These are phyloP conservation scores for Trifolium fragiferum DNA, from an alignment of 306 rosid species.

Conservation along the genomic window DNA sequence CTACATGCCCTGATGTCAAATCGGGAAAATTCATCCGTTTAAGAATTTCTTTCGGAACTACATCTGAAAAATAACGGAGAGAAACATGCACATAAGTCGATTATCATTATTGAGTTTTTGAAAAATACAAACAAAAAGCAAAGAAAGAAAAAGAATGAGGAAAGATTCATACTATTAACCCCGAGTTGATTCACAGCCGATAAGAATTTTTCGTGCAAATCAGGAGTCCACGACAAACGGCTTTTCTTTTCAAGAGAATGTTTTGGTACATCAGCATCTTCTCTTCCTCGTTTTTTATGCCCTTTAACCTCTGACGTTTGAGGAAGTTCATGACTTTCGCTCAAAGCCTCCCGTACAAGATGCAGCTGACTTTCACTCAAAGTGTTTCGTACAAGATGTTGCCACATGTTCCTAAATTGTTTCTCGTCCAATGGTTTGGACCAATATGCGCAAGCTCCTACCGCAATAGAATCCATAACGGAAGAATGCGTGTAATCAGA, in stretches of 20 bases:
- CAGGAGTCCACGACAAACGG: constrained; percentile 68
- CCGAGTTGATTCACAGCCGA: constrained; percentile 69
- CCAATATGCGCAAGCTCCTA: constrained; percentile 64
- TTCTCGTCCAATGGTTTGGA: constrained; percentile 63
- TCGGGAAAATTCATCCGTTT: constrained; percentile 64
- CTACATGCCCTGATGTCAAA: constrained; percentile 66
- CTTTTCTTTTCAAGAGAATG: constrained; percentile 57
- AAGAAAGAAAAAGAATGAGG: not conserved
- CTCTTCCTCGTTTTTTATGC: constrained; percentile 42
- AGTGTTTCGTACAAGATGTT: constrained; percentile 35
- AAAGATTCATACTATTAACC: constrained; percentile 59
- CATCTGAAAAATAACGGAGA: constrained; percentile 44
- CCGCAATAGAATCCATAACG: constrained; percentile 48
- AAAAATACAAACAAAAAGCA: not conserved
- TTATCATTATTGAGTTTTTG: not conserved
- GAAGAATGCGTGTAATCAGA: constrained; percentile 47
- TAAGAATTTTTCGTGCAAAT: constrained; percentile 61
- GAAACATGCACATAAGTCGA: not conserved
- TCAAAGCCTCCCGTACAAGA: no score
- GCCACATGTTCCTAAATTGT: constrained; percentile 50
- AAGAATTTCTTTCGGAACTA: constrained; percentile 73
- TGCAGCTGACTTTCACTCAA: constrained; percentile 48
- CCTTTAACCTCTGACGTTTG: constrained; percentile 41
- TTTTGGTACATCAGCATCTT: constrained; percentile 49
- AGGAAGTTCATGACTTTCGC: constrained; percentile 7